Base-by-base conservation (phyloP, 768 basidiomycete species). In the Leccinum barrowsii region DNA sequence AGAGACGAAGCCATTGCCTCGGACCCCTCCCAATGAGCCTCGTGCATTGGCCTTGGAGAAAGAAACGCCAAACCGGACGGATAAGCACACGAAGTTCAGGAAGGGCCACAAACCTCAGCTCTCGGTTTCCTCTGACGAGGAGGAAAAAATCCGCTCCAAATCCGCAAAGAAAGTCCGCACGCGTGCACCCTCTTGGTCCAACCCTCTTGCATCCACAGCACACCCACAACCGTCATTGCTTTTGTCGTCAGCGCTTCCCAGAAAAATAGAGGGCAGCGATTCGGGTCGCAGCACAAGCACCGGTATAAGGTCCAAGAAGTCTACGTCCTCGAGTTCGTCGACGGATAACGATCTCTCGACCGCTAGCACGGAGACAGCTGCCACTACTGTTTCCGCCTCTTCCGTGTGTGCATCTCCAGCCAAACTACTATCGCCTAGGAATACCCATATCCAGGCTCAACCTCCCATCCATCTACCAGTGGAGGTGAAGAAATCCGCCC, bases 51-150 rank as follows among this genome's bases (percentile, higher is more conserved):
- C 32, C 21, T 44, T 40, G 40, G 63, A 65, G 55, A 73, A 63
- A 44, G 55, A 47, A 21, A 72, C 68, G 1, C 61, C 70, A 7
- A 64, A 7, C 40, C 62, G 55, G 22, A 50, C 54, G 42, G 50
- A 47, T 26, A 40, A 55, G 8, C 50, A 67, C 30, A 51, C 48
- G 28, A 68, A 74, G 56, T 11, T 58, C 49, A 56, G 69, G 70
- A 78, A 67, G 68, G 73, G 66, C 61, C 75, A 75, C 46, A 66
- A 61, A 40, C 72, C 76, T 49, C 78, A 48, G 78, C 74, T 67
- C 74, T 82, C 77, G 44, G 74, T 82, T 22, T 88, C 89, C 12
- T 87, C 86, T 19, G 89, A 91, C 65, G 89, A 90, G 62, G 89
- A 90, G 66, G 88, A 91, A 74, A 85, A 84, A 70, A 65, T 78